These are phyloP conservation scores for Myxozyma monticola DNA, from an alignment of 805 yeast species.

Conservation along the genomic window DNA sequence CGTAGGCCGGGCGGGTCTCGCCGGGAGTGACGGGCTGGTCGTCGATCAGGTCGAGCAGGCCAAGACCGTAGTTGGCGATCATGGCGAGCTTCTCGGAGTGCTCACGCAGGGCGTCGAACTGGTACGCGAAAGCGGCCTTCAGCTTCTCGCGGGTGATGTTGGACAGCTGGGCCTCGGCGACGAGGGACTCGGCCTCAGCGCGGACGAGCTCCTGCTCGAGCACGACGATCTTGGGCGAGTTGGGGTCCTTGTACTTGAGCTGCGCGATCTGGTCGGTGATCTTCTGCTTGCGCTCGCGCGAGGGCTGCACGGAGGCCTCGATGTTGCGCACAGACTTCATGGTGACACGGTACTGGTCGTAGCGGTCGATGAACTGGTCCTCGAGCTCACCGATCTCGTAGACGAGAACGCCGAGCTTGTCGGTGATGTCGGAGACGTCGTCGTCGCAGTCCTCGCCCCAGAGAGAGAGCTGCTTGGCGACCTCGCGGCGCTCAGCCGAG, in stretches of 20 bases:
- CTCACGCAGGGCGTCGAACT: constrained; percentile 93
- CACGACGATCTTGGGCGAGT: constrained; percentile 90
- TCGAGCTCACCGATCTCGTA: constrained; percentile 97
- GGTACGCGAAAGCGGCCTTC: constrained; percentile 96
- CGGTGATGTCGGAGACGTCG: constrained; percentile 95
- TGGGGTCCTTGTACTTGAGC: constrained; percentile 97
- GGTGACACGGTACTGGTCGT: constrained; percentile 96
- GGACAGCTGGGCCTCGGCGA: constrained; percentile 98
- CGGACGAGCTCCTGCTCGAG: constrained; percentile 98
- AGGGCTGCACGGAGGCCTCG: constrained; percentile 97
- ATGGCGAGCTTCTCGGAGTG: constrained; percentile 93
- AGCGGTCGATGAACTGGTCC: constrained; percentile 96
- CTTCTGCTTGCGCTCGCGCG: constrained; percentile 96
- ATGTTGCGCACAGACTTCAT: constrained; percentile 92
- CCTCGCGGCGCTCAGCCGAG: constrained; percentile 91
- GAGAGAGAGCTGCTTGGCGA: constrained; percentile 91
- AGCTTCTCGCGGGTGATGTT: constrained; percentile 97
- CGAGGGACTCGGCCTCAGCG: constrained; percentile 98
- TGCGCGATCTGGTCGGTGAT: constrained; percentile 97
- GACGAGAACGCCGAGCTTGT: constrained; percentile 91
- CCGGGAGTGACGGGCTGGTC: constrained; percentile 99
- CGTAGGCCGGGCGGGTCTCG: constrained; percentile 97
- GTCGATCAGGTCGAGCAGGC: constrained; percentile 89
- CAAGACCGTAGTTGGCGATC: constrained; percentile 99
- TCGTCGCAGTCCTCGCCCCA: constrained; percentile 99